Percentiles rank a stretch among this genome's conserved stretches.
Conservation (phyloP, 805 yeast genomes). For the Yarrowia keelungensis region DNA sequence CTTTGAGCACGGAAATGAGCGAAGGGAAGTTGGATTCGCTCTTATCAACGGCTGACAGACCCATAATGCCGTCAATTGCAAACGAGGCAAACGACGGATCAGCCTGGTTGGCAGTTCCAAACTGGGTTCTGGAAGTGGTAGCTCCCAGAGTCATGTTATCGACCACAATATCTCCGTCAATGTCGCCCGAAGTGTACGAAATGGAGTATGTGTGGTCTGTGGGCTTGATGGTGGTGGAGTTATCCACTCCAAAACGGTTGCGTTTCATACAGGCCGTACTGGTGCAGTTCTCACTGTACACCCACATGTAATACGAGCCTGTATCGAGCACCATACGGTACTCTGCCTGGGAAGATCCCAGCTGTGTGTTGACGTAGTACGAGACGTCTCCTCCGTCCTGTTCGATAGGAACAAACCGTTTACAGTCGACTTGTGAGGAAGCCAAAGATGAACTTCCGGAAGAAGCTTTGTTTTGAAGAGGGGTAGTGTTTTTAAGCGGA, state of each 20-base stretch:
- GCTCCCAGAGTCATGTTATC: slow-evolving; percentile 53
- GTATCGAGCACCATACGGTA: slow-evolving; percentile 67
- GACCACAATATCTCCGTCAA: slow-evolving; percentile 57
- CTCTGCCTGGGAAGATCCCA: slow-evolving; percentile 47
- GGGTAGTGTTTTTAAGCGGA: neutral
- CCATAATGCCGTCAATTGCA: slow-evolving; percentile 66
- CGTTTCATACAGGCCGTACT: slow-evolving; percentile 55
- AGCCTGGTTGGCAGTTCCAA: slow-evolving; percentile 62
- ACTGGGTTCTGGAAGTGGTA: slow-evolving; percentile 51
- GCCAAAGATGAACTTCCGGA: neutral
- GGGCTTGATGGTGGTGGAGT: slow-evolving; percentile 40
- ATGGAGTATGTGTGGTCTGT: slow-evolving; percentile 54
- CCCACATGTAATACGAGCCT: slow-evolving; percentile 70
- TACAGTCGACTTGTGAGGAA: slow-evolving; percentile 11
- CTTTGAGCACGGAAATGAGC: slow-evolving; percentile 44
- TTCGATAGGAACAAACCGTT: slow-evolving; percentile 39
- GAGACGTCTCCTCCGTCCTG: slow-evolving; percentile 47
- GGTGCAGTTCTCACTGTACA: slow-evolving; percentile 61
- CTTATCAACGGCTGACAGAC: slow-evolving; percentile 60
- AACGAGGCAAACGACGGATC: slow-evolving; percentile 62
- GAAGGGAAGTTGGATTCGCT: slow-evolving; percentile 48
- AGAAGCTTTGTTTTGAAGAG: slow-evolving; percentile 9
- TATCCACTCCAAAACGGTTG: slow-evolving; percentile 39
- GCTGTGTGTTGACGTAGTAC: slow-evolving; percentile 44
- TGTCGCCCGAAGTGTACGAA: slow-evolving; percentile 61